phyloP scores from a whole-genome alignment of 345 rosid genomes.

The Ceriops zippeliana region DNA sequence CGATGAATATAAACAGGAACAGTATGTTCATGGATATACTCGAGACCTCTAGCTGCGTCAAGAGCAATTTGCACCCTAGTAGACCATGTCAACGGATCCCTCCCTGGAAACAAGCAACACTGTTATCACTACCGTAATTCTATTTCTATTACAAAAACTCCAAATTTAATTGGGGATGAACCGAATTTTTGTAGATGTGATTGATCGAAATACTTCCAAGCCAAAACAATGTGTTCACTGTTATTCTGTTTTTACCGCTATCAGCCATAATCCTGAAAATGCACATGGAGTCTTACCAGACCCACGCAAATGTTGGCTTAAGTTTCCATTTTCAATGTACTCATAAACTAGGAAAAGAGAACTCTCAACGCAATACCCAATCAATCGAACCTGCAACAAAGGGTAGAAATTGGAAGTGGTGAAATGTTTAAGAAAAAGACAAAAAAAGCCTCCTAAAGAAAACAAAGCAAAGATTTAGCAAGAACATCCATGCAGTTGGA shows the following conservation, averaged over 20 bases:
- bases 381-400: constrained; percentile 65
- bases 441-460: not conserved
- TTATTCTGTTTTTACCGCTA: no score
- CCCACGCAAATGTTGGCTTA: constrained; percentile 88
- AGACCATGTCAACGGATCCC: constrained; percentile 77
- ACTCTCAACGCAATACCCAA: constrained; percentile 93
- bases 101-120: constrained; percentile 41
- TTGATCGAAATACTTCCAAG: no score
- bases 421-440: no score
- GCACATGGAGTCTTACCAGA: constrained; percentile 44
- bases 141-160: not conserved
- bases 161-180: no score
- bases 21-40: constrained; percentile 94
- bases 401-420: no score
- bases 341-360: constrained; percentile 90
- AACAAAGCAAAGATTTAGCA: not conserved
- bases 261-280: not conserved
- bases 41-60: constrained; percentile 99
- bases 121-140: constrained; percentile 7
- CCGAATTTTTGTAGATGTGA: no score
- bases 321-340: constrained; percentile 86
- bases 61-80: constrained; percentile 90
- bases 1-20: constrained; percentile 98
- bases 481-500: not conserved
- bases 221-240: no score